Base-by-base conservation (phyloP, 1,284 basidiomycete genomes). In the Takashimella tepidaria region DNA sequence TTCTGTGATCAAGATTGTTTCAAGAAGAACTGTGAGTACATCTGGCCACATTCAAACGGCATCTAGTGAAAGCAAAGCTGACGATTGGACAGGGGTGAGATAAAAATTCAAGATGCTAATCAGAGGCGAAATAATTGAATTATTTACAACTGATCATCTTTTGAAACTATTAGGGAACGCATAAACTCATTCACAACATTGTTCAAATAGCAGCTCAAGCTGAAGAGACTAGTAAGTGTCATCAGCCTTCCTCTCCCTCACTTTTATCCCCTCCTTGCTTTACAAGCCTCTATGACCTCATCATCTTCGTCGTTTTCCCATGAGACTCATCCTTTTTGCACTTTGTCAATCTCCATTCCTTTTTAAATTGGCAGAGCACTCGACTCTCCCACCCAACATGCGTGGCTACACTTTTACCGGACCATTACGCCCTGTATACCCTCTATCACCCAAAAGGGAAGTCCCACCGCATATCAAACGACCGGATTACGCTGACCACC, bases 1-100 rank as follows among this genome's bases (percentile, higher is more conserved):
- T 77, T 76, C 69, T 76, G 74, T 55, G 74, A 76, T 56, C 76
- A 77, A 58, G 69, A 66, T 37, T 77, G 76, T 58, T 77, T 77
- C 68, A 76, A 77, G 66, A 68, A 66, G 55, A 74, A 64, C 60
- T 77, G 76, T 76, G 54, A 62, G 75, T 63, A 12, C 5, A n/a
- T 25, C 10, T 45, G 44, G 20, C 24, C 16, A 20, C 24, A 21
- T 22, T 48, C 20, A 45, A 11, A 41, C 20, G 23, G 24, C 24
- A 21, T 26, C 40, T 23, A 40, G 19, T 51, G 37, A 11, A 3
- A 11, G 21, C 4, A 25, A 21, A 20, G 47, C 58, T 55, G 37
- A 49, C 47, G 2, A 19, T 40, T 21, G 3, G n/a, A n/a, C 50
- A 68, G 65, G 66, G 69, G 67, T 66, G 31, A 24, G 60, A 51